Evolutionary conservation across 1,284 basidiomycete species (phyloP), one percentile per base, ranked within the genome.

Genomic region (Austroboletus niveus): DNA sequence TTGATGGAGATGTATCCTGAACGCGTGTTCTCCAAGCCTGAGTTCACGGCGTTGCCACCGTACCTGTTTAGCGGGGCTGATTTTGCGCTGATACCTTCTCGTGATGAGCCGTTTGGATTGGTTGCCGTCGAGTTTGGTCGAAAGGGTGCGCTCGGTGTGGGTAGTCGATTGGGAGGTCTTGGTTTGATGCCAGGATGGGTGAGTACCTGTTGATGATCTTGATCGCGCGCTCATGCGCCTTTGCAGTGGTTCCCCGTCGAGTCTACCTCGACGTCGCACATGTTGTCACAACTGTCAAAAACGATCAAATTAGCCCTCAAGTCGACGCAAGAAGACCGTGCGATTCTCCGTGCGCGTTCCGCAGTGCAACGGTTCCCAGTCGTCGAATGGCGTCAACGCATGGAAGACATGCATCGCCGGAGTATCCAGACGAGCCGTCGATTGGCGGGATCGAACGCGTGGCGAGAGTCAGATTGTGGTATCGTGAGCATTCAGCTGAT

Each of bases 111-210:
- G 2, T 96, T 96, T 72, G 93, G 93, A 76, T 76, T 95, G 46
- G 93, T 95, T 43, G 93, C 93, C 51, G 93, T 96, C 61, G 93
- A 95, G 69, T 96, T 96, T 71, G 93, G 93, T 71, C 79, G 93
- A 61, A 95, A 95, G 72, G 93, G 93, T 78, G 93, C 93, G 55
- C 81, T 96, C 49, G 93, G 93, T 77, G 93, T 96, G 58, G 93
- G 93, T 62, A 84, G 87, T 74, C 89, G 93, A 66, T 80, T 95
- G 30, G 93, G 93, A 70, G 93, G 93, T 78, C 80, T 96, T 42
- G 93, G 93, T 74, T 76, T 96, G 59, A 96, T 96, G 93, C 93
- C 93, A 64, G 93, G 93, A 76, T 95, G 93, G 93, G 90, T 92
- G 69, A 64, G 87, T 80, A 29, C 46, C 47, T 34, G 42, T 22